Percentiles rank a stretch among this genome's conserved stretches.
phyloP scores from a whole-genome alignment of 306 rosid genomes.

The Macrotyloma uniflorum region DNA sequence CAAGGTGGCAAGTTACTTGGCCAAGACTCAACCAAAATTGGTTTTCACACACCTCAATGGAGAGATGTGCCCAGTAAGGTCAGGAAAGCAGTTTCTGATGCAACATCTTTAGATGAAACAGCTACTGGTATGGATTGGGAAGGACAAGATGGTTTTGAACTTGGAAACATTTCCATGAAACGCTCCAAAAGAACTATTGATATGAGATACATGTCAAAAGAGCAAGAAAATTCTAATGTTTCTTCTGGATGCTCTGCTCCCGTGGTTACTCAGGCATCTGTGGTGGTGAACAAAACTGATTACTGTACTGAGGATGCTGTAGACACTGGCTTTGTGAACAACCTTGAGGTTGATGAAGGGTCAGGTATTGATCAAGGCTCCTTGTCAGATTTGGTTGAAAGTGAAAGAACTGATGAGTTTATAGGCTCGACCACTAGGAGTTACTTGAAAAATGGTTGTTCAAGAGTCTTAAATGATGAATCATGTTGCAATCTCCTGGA shows the following conservation, averaged over 20 bases:
- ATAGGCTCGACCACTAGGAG: constrained; percentile 42
- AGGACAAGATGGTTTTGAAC: constrained; percentile 42
- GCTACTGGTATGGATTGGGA: constrained; percentile 42
- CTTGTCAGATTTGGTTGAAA: constrained; percentile 59
- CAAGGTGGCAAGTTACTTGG: constrained; percentile 39
- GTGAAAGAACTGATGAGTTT: constrained; percentile 52
- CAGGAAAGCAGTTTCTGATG: constrained; percentile 49
- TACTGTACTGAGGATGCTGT: constrained; percentile 49
- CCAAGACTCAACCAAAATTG: constrained; percentile 31
- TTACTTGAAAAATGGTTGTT: constrained; percentile 40
- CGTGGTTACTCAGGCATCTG: constrained; percentile 53
- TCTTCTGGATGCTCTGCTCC: constrained; percentile 66
- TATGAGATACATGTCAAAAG: constrained; percentile 40
- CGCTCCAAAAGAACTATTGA: constrained; percentile 36
- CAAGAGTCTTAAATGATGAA: constrained; percentile 43
- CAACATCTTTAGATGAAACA: constrained; percentile 34
- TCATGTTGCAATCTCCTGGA: constrained; percentile 59
- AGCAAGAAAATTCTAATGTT: constrained; percentile 53
- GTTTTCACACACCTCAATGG: constrained; percentile 56
- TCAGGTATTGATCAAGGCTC: constrained; percentile 57
- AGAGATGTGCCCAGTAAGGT: constrained; percentile 67
- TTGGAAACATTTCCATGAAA: constrained; percentile 38
- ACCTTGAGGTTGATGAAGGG: constrained; percentile 59
- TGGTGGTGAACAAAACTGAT: constrained; percentile 51
- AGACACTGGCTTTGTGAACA: constrained; percentile 45